Conservation (phyloP, 139 green algal species). For the Choricystis sp. region DNA sequence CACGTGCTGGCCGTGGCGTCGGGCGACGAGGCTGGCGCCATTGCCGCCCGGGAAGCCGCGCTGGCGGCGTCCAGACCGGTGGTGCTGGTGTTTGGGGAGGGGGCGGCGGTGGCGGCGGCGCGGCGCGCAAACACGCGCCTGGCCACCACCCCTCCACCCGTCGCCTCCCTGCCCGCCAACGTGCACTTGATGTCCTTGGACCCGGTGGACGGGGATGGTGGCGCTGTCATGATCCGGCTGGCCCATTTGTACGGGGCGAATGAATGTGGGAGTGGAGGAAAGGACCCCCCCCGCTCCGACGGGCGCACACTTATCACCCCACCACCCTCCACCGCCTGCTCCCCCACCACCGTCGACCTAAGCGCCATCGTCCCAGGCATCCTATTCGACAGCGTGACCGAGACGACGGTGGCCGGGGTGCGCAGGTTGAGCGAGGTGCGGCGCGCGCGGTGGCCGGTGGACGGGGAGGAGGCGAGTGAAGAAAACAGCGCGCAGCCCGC, state of each 20-base stretch:
- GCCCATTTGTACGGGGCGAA: conserved; percentile 27
- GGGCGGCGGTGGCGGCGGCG: conserved; percentile 4
- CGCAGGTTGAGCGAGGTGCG: not conserved
- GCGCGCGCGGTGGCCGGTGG: not conserved
- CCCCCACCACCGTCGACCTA: too few species aligned
- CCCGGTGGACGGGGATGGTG: not conserved
- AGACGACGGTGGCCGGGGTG: not conserved
- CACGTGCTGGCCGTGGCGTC: conserved; percentile 7
- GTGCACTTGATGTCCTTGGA: conserved; percentile 38
- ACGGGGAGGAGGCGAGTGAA: too few species aligned
- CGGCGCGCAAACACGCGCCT: too few species aligned
- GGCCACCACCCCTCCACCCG: not conserved
- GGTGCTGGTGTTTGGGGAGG: conserved; percentile 5
- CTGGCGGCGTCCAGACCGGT: not conserved
- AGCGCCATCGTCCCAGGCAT: not conserved
- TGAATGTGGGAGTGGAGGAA: not conserved
- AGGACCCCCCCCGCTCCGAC: not conserved
- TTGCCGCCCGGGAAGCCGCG: not conserved
- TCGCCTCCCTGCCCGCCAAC: conserved; percentile 24
- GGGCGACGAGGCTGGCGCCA: not conserved
- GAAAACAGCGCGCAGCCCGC: not conserved
- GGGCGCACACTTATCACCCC: not conserved
- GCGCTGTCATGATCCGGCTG: conserved; percentile 21
- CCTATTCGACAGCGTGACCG: not conserved
- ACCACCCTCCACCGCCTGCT: too few species aligned